Conservation (phyloP, 768 basidiomycete genomes). For the Lentinus brumalis region DNA sequence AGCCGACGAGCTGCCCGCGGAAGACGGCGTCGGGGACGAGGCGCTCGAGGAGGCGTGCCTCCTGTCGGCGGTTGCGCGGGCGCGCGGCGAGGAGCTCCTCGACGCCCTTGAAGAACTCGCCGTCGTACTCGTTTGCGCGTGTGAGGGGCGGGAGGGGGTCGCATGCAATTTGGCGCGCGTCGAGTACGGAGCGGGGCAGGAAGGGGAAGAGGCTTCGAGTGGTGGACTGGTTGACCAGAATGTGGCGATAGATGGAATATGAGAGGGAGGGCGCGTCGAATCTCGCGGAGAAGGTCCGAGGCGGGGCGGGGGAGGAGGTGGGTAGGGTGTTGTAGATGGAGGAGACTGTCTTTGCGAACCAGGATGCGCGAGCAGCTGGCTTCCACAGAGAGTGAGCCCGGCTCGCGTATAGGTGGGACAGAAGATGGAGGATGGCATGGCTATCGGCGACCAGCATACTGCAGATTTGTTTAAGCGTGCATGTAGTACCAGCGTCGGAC, state of each 20-base stretch:
- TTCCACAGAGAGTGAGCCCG: slow-evolving; percentile 85
- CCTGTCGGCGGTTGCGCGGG: slow-evolving; percentile 44
- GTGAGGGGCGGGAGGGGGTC: slow-evolving; percentile 84
- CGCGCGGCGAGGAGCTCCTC: slow-evolving; percentile 51
- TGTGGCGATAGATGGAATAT: slow-evolving; percentile 69
- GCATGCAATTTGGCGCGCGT: slow-evolving; percentile 64
- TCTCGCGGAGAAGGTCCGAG: slow-evolving; percentile 36
- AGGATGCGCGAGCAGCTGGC: slow-evolving; percentile 56
- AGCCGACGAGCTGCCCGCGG: slow-evolving; percentile 57
- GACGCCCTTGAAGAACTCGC: slow-evolving; percentile 69
- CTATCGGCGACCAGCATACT: slow-evolving; percentile 31
- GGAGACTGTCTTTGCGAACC: slow-evolving; percentile 67
- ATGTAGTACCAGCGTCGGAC: not conserved
- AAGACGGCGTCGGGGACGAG: slow-evolving; percentile 60
- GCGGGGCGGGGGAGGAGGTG: slow-evolving; percentile 35
- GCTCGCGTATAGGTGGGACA: slow-evolving; percentile 86
- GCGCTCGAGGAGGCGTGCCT: slow-evolving; percentile 55
- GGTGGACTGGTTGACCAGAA: slow-evolving; percentile 69
- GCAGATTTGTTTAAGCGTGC: not conserved
- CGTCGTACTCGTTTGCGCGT: slow-evolving; percentile 62
- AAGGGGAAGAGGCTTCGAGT: slow-evolving; percentile 64
- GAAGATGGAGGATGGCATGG: slow-evolving; percentile 64
- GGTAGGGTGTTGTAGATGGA: slow-evolving; percentile 39
- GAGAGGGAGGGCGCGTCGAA: slow-evolving; percentile 46
- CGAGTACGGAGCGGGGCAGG: slow-evolving; percentile 59